These are phyloP conservation scores for Melaleuca alternifolia DNA, from an alignment of 345 rosid species.

Conservation along the genomic window DNA sequence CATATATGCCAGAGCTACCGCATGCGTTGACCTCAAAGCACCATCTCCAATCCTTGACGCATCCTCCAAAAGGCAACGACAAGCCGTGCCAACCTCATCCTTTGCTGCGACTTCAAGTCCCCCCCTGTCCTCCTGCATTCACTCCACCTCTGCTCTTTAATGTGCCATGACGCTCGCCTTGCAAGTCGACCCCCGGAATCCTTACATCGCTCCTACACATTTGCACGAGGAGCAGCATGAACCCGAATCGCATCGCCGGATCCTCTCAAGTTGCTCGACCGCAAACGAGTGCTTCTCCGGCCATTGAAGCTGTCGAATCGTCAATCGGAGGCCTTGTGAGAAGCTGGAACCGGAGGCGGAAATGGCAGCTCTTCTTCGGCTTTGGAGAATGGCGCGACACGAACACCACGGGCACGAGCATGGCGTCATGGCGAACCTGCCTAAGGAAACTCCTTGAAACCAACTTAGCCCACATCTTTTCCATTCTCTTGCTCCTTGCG, in stretches of 20 bases:
- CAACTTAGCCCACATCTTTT: slow-evolving; percentile 14
- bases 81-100: neutral
- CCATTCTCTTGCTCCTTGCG: slow-evolving; percentile 35
- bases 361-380: slow-evolving; percentile 32
- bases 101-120: neutral
- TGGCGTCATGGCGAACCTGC: slow-evolving; percentile 29
- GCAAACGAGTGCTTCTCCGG: neutral
- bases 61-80: neutral
- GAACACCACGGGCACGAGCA: neutral
- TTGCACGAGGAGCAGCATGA: neutral
- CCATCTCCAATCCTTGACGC: neutral
- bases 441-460: slow-evolving; percentile 36
- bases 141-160: neutral
- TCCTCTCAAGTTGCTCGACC: accelerated
- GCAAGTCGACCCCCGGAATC: too few species aligned
- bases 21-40: neutral
- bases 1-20: neutral
- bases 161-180: neutral
- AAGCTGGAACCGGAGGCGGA: slow-evolving; percentile 31
- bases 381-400: neutral
- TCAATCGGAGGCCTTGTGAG: slow-evolving; percentile 35
- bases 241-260: neutral
- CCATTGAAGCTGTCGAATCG: slow-evolving; percentile 20
- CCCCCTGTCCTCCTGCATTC: neutral
- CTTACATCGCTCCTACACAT: neutral